phyloP scores from a whole-genome alignment of 2,329 filamentous ascomycete species.

The Claviceps sp. region DNA sequence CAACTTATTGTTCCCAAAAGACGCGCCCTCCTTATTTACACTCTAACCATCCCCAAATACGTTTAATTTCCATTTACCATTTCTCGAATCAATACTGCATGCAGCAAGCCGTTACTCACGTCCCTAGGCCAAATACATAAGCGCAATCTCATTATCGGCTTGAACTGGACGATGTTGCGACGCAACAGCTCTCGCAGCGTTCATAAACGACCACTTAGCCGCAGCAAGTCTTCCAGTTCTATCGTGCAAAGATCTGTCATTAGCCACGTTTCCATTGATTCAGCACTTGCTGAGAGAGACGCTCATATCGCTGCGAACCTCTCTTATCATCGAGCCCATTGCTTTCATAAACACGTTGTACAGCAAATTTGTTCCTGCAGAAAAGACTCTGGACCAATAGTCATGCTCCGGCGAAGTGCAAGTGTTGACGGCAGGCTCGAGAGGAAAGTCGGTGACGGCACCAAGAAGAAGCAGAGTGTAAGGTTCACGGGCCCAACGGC shows the following conservation, averaged over 20 bases:
- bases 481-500: conserved; percentile 32
- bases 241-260: conserved; percentile 25
- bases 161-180: conserved; percentile 29
- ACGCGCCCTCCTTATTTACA: not conserved
- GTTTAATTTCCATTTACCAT: conserved; percentile 1
- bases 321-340: conserved; percentile 42
- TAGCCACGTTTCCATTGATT: conserved; percentile 33
- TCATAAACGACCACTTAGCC: conserved; percentile 28
- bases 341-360: conserved; percentile 16
- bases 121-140: not conserved
- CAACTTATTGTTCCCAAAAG: not conserved
- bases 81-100: conserved; percentile 1
- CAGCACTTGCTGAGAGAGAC: conserved; percentile 38
- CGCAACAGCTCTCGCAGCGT: conserved; percentile 32
- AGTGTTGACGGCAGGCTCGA: conserved; percentile 10
- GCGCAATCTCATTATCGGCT: not conserved
- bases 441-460: conserved; percentile 7
- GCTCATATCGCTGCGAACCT: conserved; percentile 48
- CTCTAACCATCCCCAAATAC: not conserved
- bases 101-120: not conserved
- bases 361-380: not conserved
- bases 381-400: conserved; percentile 12
- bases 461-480: conserved; percentile 34
- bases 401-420: conserved; percentile 9
- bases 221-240: conserved; percentile 41